Base-by-base conservation (phyloP, 768 basidiomycete species). In the Tricholoma matsutake region DNA sequence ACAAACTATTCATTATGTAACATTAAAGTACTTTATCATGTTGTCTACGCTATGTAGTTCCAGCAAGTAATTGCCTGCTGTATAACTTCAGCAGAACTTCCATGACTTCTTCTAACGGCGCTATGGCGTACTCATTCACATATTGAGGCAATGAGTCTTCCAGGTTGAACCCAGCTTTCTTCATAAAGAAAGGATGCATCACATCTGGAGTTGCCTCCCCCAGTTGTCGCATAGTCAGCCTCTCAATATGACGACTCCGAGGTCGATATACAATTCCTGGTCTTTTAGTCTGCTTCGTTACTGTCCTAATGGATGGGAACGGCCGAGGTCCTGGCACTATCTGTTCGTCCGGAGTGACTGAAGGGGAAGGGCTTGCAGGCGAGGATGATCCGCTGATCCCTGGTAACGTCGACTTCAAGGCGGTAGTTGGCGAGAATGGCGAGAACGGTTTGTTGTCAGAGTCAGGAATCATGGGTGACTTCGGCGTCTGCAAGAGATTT, bases 161-260 rank as follows among this genome's bases (percentile, higher is more conserved):
- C 54, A 94, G 73, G 69, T 85, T 92, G 75, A 94, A 91, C 0
- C 91, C 89, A 1, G 90, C 86, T 68, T 86, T 89, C 68, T 92
- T 88, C 84, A 88, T 89, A 75, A 92, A 92, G 74, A 91, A 91
- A 2, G 89, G 89, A 70, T 89, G 90, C 90, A 89, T 90, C 20
- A 92, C 88, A 66, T 92, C 90, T 1, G 92, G 91, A 0, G 91
- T 92, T n/a, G 90, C 91, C 70, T 94, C 90, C 32, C 92, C 93
- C 11, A 94, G 77, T 70, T 94, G 93, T 28, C 89, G 84, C 85
- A 93, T 88, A 20, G 87, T 90, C 57, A 93, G 73, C n/a, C 89
- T 84, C 65, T 92, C 89, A 60, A 92, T 92, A 57, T 82, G 80
- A 49, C 91, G 80, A 22, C 76, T 75, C n/a, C 79, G 79, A 1